These are phyloP conservation scores for Lactarius vividus DNA, from an alignment of 768 basidiomycete species.

Conservation along the genomic window DNA sequence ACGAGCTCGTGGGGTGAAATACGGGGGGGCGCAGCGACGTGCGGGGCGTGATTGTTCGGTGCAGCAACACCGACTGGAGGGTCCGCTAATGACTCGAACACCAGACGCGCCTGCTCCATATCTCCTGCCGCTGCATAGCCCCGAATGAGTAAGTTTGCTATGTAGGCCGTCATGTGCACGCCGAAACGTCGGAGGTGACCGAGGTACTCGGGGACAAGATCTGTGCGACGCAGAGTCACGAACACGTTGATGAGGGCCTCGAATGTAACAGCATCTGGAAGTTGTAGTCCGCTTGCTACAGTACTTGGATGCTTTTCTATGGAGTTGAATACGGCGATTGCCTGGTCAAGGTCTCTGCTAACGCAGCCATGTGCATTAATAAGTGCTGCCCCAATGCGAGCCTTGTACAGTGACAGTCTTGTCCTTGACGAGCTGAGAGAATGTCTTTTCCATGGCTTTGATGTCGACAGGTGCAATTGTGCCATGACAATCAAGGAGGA, in stretches of 20 bases:
- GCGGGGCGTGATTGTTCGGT: constrained; percentile 79
- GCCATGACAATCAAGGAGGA: constrained; percentile 88
- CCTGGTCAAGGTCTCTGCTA: constrained; percentile 70
- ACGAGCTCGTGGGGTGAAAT: constrained; percentile 56
- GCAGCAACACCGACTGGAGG: constrained; percentile 84
- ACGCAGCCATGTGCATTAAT: constrained; percentile 89
- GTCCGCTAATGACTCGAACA: constrained; percentile 82
- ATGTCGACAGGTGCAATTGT: constrained; percentile 80
- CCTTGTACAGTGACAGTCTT: constrained; percentile 48
- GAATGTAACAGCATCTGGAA: constrained; percentile 82
- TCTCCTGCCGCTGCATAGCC: constrained; percentile 66
- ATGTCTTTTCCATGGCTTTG: constrained; percentile 66
- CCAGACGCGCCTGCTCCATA: constrained; percentile 63
- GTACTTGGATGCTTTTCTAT: constrained; percentile 57
- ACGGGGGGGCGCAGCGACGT: constrained; percentile 40
- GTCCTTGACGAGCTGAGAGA: constrained; percentile 54
- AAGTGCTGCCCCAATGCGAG: constrained; percentile 75
- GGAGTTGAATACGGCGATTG: constrained; percentile 73
- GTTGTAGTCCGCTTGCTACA: constrained; percentile 30
- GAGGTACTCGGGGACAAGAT: constrained; percentile 70
- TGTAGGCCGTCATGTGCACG: constrained; percentile 92
- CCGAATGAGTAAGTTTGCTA: constrained; percentile 81
- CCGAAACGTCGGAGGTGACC: constrained; percentile 56
- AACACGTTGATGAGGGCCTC: constrained; percentile 89
- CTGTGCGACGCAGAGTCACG: constrained; percentile 72